Evolutionary conservation across 2,329 filamentous ascomycete species (phyloP).

Genomic region (Exophiala spinifera): DNA sequence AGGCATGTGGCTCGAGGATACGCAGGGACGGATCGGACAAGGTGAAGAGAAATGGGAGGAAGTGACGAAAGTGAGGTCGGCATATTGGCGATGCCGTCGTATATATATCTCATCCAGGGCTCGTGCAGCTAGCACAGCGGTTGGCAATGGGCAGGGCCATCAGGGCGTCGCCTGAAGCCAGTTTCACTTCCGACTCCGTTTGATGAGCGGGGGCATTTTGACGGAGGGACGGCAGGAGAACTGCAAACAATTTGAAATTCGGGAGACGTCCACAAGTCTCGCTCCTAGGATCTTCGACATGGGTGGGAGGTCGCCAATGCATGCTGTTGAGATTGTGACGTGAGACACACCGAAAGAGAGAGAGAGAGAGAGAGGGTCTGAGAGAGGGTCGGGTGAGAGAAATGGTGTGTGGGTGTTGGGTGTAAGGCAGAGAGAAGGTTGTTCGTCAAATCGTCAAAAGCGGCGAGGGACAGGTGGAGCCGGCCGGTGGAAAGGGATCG

Average conservation of each 20-base stretch:
- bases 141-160: neutral
- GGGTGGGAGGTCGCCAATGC: neutral
- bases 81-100: neutral
- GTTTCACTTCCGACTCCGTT: neutral
- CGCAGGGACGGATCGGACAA: neutral
- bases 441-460: constrained; percentile 2
- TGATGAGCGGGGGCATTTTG: neutral
- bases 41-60: neutral
- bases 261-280: neutral
- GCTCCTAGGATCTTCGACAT: neutral
- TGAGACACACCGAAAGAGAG: neutral
- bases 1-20: neutral
- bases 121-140: neutral
- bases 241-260: neutral
- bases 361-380: neutral
- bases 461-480: constrained; percentile 2
- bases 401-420: too few relatives aligned
- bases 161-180: neutral
- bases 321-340: neutral
- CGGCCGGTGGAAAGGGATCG: constrained; percentile 1
- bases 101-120: constrained; percentile 1
- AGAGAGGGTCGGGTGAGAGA: neutral
- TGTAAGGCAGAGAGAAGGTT: neutral
- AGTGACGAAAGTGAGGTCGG: neutral
- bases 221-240: neutral